Percentiles rank a stretch among this genome's conserved stretches.
phyloP scores from a whole-genome alignment of 257 asterid species.

The Linderniella brevidens region DNA sequence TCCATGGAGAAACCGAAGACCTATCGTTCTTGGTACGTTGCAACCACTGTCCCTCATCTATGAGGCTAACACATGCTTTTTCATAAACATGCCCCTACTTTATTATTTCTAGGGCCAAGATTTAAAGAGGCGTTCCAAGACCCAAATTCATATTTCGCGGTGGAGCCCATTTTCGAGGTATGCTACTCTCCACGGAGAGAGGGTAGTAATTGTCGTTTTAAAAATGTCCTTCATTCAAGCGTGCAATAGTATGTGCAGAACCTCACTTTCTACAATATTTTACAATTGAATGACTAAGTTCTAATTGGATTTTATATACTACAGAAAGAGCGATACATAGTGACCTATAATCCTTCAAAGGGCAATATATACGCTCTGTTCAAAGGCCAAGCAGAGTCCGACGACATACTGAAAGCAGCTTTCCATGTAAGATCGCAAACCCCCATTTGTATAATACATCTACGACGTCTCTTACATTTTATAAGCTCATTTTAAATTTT shows the following conservation, averaged over 20 bases:
- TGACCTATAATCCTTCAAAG: conserved; percentile 74
- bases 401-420: conserved; percentile 90
- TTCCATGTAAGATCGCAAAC: conserved; percentile 61
- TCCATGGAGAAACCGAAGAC: conserved; percentile 78
- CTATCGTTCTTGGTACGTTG: conserved; percentile 70
- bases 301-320: conserved; percentile 9
- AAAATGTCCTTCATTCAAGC: too few relatives aligned
- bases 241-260: too few relatives aligned
- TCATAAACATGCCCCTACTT: background rate
- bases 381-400: conserved; percentile 95
- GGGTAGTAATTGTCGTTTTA: too few relatives aligned
- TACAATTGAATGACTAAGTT: background rate
- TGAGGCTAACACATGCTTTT: too few relatives aligned
- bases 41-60: background rate
- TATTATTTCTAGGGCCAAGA: conserved; percentile 55
- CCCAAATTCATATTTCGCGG: conserved; percentile 58
- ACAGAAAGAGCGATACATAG: conserved; percentile 81
- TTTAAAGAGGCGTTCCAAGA: conserved; percentile 97
- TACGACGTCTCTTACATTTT: background rate
- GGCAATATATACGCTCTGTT: conserved; percentile 72
- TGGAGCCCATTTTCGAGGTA: conserved; percentile 94
- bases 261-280: background rate
- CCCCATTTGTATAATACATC: too few relatives aligned
- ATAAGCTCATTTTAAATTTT: conserved; percentile 66
- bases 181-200: conserved; percentile 7